A percentile compares a stretch with the other conserved stretches of the same genome.
phyloP scores from a whole-genome alignment of 2,329 filamentous ascomycete species.

The Thyridium curvatum region DNA sequence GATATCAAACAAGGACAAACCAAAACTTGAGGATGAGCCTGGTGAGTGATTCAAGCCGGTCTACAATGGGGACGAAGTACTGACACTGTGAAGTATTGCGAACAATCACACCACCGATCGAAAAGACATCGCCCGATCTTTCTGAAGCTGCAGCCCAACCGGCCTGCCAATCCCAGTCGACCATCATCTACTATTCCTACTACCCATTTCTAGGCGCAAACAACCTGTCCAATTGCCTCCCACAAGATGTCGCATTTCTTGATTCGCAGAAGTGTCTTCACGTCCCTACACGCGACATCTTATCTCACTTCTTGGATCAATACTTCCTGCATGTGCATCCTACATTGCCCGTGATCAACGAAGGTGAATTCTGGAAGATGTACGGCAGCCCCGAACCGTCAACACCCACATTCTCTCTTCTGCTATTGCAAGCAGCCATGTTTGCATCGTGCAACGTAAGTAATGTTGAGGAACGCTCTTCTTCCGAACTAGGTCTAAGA shows the following conservation, averaged over 20 bases:
- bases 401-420: conserved; percentile 28
- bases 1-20: no score
- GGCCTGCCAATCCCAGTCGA: no score
- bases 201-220: conserved; percentile 34
- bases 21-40: no score
- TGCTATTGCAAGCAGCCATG: conserved; percentile 38
- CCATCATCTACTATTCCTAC: conserved; percentile 24
- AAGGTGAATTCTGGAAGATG: conserved; percentile 42
- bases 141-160: no score
- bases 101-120: no score
- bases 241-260: conserved; percentile 40
- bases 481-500: background rate
- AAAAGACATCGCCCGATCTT: no score
- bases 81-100: no score
- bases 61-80: no score
- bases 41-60: no score
- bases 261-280: conserved; percentile 38
- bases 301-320: conserved; percentile 41
- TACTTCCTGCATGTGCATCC: conserved; percentile 41
- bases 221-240: conserved; percentile 29
- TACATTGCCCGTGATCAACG: conserved; percentile 33
- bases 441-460: conserved; percentile 35
- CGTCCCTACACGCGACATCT: conserved; percentile 31
- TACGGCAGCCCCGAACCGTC: conserved; percentile 18
- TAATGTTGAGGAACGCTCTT: conserved; percentile 6